These are phyloP conservation scores for Fusarium circinatum DNA, from an alignment of 2,329 filamentous ascomycete species.

Conservation along the genomic window DNA sequence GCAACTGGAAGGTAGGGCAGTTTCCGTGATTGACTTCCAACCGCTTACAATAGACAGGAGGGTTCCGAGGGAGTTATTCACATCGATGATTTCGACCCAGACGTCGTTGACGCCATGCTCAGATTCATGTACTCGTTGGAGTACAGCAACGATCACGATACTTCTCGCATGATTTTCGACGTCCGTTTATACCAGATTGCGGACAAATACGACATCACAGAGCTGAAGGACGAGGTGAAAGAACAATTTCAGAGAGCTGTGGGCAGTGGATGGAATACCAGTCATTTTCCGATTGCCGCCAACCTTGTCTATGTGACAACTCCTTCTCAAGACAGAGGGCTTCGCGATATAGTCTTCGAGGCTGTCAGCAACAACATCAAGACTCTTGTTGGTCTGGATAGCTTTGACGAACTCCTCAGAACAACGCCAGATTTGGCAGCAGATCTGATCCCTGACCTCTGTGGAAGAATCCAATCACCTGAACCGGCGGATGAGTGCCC, in stretches of 20 bases:
- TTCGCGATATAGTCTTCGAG: neutral
- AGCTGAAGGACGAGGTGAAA: neutral
- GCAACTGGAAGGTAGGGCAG: slow-evolving; percentile 4
- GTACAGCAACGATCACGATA: neutral
- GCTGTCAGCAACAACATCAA: neutral
- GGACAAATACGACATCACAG: neutral
- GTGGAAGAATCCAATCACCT: no score
- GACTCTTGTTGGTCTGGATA: neutral
- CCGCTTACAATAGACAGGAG: neutral
- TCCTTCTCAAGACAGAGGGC: neutral
- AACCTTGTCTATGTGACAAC: neutral
- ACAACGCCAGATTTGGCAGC: neutral
- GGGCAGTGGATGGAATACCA: neutral
- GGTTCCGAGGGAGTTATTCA: neutral
- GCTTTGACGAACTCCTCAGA: neutral
- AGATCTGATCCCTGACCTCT: neutral
- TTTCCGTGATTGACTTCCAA: no score
- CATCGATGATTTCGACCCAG: neutral
- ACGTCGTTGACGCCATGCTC: neutral
- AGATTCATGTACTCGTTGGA: neutral
- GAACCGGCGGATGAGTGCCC: no score
- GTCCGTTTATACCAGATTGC: neutral
- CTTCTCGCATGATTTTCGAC: neutral
- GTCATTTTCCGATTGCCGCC: neutral
- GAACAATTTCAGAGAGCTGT: neutral